Evolutionary conservation across 2,329 filamentous ascomycete species (phyloP), one percentile per base, ranked within the genome.

Genomic region (Aspergillus sp.): DNA sequence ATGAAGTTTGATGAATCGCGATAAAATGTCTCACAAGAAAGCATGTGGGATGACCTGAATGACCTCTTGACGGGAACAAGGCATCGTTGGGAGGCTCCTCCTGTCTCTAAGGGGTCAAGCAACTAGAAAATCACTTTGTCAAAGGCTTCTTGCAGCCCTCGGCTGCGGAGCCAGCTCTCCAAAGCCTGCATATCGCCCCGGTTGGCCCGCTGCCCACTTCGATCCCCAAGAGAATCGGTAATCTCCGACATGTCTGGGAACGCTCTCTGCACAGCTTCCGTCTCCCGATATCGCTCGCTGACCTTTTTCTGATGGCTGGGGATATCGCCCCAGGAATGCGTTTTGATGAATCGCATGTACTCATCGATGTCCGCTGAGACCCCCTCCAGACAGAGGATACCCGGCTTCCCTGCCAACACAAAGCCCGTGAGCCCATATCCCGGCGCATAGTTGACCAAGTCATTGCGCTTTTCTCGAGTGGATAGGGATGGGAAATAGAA

Each of bases 281-380:
- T 67, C 53, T 70, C 62, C 3, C 67, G 62, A 51, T 65, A 70
- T 9, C 66, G 66, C 68, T 85, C 82, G 61, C 78, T 83, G 35
- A 85, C 82, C 59, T 85, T 85, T 58, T 85, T 85, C 55, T 85
- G 82, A 52, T 83, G 76, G 16, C 79, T 74, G 0, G 82, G 82
- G 5, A 85, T 84, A 63, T 85, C 82, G 0, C 81, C 78, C 82
- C 82, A 85, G 49, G 79, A 82, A 58, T 84, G 79, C 5, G 81
- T 84, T 66, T 84, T 84, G 68, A 85, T 84, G 51, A 81, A 84
- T 24, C 74, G 79, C 82, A 85, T 85, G 58, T 83, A 85, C 9
- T 76, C 76, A 51, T 85, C 82, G 2, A 85, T 75, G 22, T 71
- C 63, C 7, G 59, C 45, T 0, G 79, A 78, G 0, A 49, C 63